phyloP scores from a whole-genome alignment of 2,329 filamentous ascomycete species.

The Daldinia eschscholtzii region DNA sequence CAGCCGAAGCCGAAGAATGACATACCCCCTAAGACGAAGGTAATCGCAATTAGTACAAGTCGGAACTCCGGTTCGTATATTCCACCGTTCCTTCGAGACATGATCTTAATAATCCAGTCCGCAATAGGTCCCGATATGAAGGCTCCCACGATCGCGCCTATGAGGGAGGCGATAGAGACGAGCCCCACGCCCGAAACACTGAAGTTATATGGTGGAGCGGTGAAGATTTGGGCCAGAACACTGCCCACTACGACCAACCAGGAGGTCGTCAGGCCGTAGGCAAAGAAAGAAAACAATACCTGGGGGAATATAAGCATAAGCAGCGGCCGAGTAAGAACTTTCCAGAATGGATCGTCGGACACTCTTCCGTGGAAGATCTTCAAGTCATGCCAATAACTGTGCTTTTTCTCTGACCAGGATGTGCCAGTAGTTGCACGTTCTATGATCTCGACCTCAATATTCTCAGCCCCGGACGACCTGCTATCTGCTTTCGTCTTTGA shows the following conservation, averaged over 20 bases:
- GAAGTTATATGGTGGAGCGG: slow-evolving; percentile 66
- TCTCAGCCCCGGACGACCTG: slow-evolving; percentile 10
- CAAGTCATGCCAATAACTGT: slow-evolving; percentile 42
- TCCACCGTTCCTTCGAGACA: slow-evolving; percentile 65
- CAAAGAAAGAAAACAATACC: slow-evolving; percentile 58
- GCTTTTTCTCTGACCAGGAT: slow-evolving; percentile 33
- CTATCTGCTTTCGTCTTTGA: slow-evolving; percentile 13
- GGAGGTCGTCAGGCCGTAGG: slow-evolving; percentile 56
- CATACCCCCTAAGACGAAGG: slow-evolving; percentile 51
- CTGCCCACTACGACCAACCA: slow-evolving; percentile 59
- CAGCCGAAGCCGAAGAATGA: slow-evolving; percentile 57
- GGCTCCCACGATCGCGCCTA: slow-evolving; percentile 68
- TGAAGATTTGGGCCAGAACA: slow-evolving; percentile 59
- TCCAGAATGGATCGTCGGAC: slow-evolving; percentile 44
- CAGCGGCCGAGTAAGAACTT: slow-evolving; percentile 53
- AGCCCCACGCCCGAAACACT: slow-evolving; percentile 65
- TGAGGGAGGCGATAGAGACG: slow-evolving; percentile 68
- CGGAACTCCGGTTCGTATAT: slow-evolving; percentile 65
- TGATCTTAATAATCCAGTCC: slow-evolving; percentile 68
- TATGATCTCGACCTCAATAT: slow-evolving; percentile 24
- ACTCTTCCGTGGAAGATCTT: slow-evolving; percentile 41
- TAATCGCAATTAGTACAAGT: slow-evolving; percentile 54
- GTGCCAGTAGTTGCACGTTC: slow-evolving; percentile 18
- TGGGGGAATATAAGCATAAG: slow-evolving; percentile 58
- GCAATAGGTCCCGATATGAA: slow-evolving; percentile 69